Percentiles rank a stretch among this genome's conserved stretches.
Evolutionary conservation across 164 flowering plant genomes (phyloP).

Genomic region (Magnolia changhungtana): DNA sequence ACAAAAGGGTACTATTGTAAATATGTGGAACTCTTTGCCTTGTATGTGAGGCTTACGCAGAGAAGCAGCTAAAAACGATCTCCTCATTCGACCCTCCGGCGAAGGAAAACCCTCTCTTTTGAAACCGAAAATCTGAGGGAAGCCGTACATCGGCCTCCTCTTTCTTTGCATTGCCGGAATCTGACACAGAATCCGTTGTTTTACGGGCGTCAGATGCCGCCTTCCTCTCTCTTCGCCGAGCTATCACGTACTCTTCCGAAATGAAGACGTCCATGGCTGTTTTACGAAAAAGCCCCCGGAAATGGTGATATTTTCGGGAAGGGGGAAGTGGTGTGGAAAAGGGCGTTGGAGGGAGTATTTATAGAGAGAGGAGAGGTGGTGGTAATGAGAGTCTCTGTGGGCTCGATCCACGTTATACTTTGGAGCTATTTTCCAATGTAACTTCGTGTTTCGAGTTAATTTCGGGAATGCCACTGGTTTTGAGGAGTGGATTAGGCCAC

Average conservation of each 20-base stretch:
- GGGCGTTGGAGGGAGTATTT: too few relatives aligned
- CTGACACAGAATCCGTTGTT: background rate
- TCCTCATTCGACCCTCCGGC: background rate
- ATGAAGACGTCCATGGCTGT: background rate
- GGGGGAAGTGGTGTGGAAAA: too few relatives aligned
- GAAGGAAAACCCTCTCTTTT: too few relatives aligned
- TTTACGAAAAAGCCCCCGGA: background rate
- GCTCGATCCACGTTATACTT: too few relatives aligned
- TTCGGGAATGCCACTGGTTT: too few relatives aligned
- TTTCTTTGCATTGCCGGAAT: background rate
- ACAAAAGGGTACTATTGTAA: too few relatives aligned
- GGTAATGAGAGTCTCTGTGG: too few relatives aligned
- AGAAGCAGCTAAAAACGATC: background rate
- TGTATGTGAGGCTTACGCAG: background rate
- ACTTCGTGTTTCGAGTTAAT: too few relatives aligned
- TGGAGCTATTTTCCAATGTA: too few relatives aligned
- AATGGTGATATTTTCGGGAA: background rate
- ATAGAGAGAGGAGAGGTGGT: too few relatives aligned
- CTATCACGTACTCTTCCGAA: background rate
- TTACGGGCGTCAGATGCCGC: background rate
- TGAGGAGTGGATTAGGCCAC: too few relatives aligned
- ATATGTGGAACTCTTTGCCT: too few relatives aligned
- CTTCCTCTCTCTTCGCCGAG: background rate
- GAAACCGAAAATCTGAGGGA: background rate
- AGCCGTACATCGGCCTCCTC: background rate